Evolutionary conservation across 106 monocot species (phyloP), one percentile per base, ranked within the genome.

Genomic region (Posidonia australis): DNA sequence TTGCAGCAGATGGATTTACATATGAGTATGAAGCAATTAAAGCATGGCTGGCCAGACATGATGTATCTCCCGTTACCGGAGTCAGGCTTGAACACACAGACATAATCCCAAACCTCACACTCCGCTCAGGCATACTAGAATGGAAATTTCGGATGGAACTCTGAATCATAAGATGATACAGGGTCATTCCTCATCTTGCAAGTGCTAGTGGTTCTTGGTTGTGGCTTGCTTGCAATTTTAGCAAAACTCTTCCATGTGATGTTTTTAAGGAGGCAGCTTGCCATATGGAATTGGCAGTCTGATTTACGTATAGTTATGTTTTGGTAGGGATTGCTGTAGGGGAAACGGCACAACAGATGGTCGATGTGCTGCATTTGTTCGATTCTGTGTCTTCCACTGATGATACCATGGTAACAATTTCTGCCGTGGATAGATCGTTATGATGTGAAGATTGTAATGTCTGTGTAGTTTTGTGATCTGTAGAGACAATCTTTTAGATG

Each of bases 1-100:
- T 88, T 60, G 87, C 87, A 30, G 84, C 78, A 44, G 92, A 92
- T 85, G 92, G 92, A 53, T 84, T 84, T 66, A 88, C 87, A 22
- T 88, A 92, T 32, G 87, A 92, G 64, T 57, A 74, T 30, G 68
- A 25, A 66, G 92, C 87, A 65, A 92, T 92, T 41, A 84, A 70
- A 74, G 70, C 74, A 64, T 92, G 92, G 92, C 76, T 92, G 45
- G 73, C 67, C n/a, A 88, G 76, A 66, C 63, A 87, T 45, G 55
- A 63, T 2, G 65, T 80, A 54, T 92, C 92, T 49, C 92, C 92
- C 22, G 74, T 85, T n/a, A 92, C 84, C 10, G 78, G 61, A 71
- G 78, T 74, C 1, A 62, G 27, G 42, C 80, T 92, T 48, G 27
- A 74, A 30, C 72, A 85, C 68, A 66, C 76, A 12, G 23, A 58